Conservation (phyloP, 208 protist genomes). For the Trypanosoma conorhini region DNA sequence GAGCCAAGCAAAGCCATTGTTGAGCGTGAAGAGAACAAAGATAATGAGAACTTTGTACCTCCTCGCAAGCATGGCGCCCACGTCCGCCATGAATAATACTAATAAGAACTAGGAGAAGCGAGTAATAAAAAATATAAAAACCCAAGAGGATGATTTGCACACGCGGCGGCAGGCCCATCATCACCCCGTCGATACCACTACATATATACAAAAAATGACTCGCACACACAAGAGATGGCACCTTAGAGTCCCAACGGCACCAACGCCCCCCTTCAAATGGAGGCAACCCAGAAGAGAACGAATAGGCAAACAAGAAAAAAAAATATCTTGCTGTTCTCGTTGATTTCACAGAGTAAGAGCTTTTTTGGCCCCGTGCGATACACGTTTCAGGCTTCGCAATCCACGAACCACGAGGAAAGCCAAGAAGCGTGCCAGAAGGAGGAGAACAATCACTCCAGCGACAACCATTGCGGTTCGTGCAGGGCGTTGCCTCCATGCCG, state of each 20-base stretch:
- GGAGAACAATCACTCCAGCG: conserved; percentile 19
- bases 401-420: neutral
- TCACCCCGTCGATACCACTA: neutral
- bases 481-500: conserved; percentile 14
- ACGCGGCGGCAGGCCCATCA: neutral
- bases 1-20: conserved; percentile 89
- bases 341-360: conserved; percentile 11
- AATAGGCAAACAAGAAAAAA: neutral
- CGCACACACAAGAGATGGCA: neutral
- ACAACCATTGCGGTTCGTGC: conserved; percentile 11
- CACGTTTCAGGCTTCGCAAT: conserved; percentile 4
- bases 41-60: conserved; percentile 83
- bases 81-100: neutral
- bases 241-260: too few species aligned
- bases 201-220: neutral
- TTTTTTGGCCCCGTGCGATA: conserved; percentile 12
- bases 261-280: neutral
- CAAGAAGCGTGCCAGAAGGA: conserved; percentile 2
- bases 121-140: conserved; percentile 3
- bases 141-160: neutral
- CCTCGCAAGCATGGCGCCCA: conserved; percentile 17
- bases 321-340: neutral
- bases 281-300: conserved; percentile 12
- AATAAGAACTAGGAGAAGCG: conserved; percentile 2
- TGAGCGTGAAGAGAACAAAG: conserved; percentile 81